Base-by-base conservation (phyloP, 2,329 filamentous ascomycete genomes). In the Hysterium pulicare region DNA sequence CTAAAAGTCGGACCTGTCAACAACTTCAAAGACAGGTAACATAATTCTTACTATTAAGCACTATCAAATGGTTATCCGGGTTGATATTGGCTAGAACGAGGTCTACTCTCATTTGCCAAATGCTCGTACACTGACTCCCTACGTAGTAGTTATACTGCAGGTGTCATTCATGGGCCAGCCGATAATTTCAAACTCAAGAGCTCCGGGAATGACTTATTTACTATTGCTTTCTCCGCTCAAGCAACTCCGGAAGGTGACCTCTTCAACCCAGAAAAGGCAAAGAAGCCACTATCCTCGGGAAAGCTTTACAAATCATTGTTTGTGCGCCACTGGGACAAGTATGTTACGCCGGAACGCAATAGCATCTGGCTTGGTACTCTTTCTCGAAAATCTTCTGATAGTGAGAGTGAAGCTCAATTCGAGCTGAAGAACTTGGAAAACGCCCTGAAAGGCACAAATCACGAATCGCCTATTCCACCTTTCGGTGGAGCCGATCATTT, bases 401-500 rank as follows among this genome's bases (percentile, higher is more conserved):
- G 55, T 33, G 51, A 59, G 10, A 47, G 44, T 17, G 46, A 50
- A 10, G 46, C 41, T 31, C 54, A 64, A 35, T 69, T 67, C 38
- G 51, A 55, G 24, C 57, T 74, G 7, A 64, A 64, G 3, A 69
- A 72, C 1, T 66, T 88, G 33, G 73, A 70, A 41, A 90, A 90
- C 57, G 79, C 83, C 2, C 71, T 91, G 31, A 73, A 75, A 10
- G 78, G 74, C 13, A 81, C 63, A 33, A 62, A 65, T 15, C 73
- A 86, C 21, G 83, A 81, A 56, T 83, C 72, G 38, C 90, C 86
- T 0, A 81, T 90, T 15, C 82, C 78, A 37, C 84, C 87, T 0
- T 94, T 95, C 55, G 90, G 90, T 3, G 87, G 86, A 16, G 71
- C 81, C 0, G 79, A 81, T n/a, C 84, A 94, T 64, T 95, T 90